A percentile compares a stretch with the other conserved stretches of the same genome.
These are phyloP conservation scores for Pestalotiopsis sp. DNA, from an alignment of 2,329 filamentous ascomycete genomes.

Conservation along the genomic window DNA sequence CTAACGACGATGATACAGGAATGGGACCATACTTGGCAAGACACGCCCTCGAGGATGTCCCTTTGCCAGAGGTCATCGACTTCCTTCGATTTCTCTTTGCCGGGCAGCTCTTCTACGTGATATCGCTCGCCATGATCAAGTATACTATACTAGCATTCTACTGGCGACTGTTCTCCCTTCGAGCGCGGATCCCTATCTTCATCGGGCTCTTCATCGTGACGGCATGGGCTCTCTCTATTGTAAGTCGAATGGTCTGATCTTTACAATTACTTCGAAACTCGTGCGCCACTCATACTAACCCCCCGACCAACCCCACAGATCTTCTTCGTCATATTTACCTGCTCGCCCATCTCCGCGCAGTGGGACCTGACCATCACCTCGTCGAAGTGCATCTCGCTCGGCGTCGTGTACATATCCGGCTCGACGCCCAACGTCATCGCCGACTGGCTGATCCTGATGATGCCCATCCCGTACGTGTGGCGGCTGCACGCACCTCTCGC, in stretches of 20 bases:
- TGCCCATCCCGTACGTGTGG: background rate
- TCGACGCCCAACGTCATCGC: background rate
- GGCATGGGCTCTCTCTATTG: background rate
- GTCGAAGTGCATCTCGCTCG: background rate
- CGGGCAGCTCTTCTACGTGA: background rate
- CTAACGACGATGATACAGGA: background rate
- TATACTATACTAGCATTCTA: background rate
- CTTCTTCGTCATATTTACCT: background rate
- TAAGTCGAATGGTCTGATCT: background rate
- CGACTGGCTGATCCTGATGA: background rate
- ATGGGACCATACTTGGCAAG: background rate
- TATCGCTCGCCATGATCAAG: slow-evolving; percentile 6
- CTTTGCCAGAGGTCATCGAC: background rate
- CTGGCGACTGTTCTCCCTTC: background rate
- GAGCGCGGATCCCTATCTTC: background rate
- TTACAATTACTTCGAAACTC: background rate
- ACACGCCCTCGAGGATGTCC: background rate
- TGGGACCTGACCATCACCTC: background rate
- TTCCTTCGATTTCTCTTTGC: background rate
- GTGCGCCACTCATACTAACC: background rate
- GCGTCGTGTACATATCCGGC: background rate
- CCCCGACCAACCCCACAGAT: background rate
- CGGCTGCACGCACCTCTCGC: background rate
- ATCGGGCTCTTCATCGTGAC: background rate
- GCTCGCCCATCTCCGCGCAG: background rate